Base-by-base conservation (phyloP, 805 yeast species). In the Wickerhamiella cacticola region DNA sequence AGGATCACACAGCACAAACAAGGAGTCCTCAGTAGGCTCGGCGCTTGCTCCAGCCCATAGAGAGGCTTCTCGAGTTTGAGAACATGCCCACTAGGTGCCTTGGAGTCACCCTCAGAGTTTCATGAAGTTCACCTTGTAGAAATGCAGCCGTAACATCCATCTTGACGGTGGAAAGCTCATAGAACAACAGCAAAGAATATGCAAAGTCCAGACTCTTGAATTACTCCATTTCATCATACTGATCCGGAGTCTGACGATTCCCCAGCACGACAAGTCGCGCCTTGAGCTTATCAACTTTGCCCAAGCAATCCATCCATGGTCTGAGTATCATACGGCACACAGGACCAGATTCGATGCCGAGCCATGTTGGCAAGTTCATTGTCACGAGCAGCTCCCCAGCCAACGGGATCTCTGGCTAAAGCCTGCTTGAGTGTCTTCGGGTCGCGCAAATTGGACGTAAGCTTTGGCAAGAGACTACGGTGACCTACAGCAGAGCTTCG, bases 131-230 rank as follows among this genome's bases (percentile, higher is more conserved):
- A 3, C 41, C 29, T 4, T 23, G 12, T 12, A 38, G 19, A 23
- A 38, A 38, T 4, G 41, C 41, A 38, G 41, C 41, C 5, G 41
- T 38, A n/a, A 38, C 41, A n/a, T 38, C 41, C 31, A 38, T 10
- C 29, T 38, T 38, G 42, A 22, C 18, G 22, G 21, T 39, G 3
- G 8, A 18, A 39, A 39, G 24, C 3, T 24, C 5, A 12, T 39
- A 4, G 3, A 10, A 25, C 42, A 5, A 31, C 24, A 5, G 5
- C 16, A n/a, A 39, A 39, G 42, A 39, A 39, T 7, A 39, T 5
- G 13, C 31, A 39, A 6, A 39, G 10, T 18, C 29, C 42, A 5
- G 29, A 15, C 24, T 39, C 24, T 24, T 39, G 42, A 23, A 39
- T 25, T 10, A 39, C 42, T 10, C 31, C 42, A n/a, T 39, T 15